A percentile compares a stretch with the other conserved stretches of the same genome.
Evolutionary conservation across 257 asterid species (phyloP).

Genomic region (Penstemon barbatus): DNA sequence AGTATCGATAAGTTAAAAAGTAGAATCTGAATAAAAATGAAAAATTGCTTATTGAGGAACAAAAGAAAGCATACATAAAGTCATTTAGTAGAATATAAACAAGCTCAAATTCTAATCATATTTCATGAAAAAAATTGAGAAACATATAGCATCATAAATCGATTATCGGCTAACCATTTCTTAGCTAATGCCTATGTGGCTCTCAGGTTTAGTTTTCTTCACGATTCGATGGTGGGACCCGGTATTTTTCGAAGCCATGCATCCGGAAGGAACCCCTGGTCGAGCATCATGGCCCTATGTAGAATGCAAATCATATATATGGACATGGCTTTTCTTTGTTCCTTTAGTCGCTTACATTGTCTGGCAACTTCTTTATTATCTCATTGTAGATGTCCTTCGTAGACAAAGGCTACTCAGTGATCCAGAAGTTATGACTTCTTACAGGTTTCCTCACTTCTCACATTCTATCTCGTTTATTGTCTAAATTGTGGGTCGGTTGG

Average conservation of each 20-base stretch:
- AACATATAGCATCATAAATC: too few relatives aligned
- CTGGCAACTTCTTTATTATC: slow-evolving; percentile 92
- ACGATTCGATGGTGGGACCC: slow-evolving; percentile 99
- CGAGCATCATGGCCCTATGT: slow-evolving; percentile 83
- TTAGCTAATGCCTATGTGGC: neutral
- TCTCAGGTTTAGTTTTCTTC: slow-evolving; percentile 90
- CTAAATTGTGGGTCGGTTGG: too few relatives aligned
- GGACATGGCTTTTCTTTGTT: slow-evolving; percentile 94
- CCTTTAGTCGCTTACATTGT: slow-evolving; percentile 73
- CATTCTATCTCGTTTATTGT: neutral
- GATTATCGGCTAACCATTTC: too few relatives aligned
- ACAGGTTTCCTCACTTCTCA: slow-evolving; percentile 52
- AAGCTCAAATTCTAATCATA: too few relatives aligned
- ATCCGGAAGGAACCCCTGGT: slow-evolving; percentile 64
- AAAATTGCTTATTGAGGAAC: too few relatives aligned
- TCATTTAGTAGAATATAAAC: too few relatives aligned
- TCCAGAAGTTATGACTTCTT: slow-evolving; percentile 98
- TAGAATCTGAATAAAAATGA: too few relatives aligned
- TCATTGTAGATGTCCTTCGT: slow-evolving; percentile 86
- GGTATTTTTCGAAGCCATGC: slow-evolving; percentile 78
- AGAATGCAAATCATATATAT: slow-evolving; percentile 72
- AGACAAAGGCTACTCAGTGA: slow-evolving; percentile 79
- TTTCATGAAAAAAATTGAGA: too few relatives aligned
- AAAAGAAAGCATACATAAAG: too few relatives aligned
- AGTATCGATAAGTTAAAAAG: neutral